These are phyloP conservation scores for Beauveria brongniartii DNA, from an alignment of 2,329 filamentous ascomycete species.

Conservation along the genomic window DNA sequence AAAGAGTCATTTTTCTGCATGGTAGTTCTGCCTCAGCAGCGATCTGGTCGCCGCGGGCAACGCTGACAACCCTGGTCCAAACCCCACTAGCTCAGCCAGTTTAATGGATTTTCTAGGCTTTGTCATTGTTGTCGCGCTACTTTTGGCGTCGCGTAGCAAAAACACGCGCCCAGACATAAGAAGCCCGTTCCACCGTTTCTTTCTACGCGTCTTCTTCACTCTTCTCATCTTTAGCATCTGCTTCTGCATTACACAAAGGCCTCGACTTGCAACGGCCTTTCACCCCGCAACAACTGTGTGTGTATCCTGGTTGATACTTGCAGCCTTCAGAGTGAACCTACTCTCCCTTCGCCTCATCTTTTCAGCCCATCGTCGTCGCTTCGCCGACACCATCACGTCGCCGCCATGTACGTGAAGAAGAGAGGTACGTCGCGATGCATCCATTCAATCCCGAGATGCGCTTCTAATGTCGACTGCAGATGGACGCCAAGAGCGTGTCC, in stretches of 20 bases:
- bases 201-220: constrained; percentile 16
- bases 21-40: not conserved
- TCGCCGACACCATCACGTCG: constrained; percentile 15
- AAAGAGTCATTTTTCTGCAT: not conserved
- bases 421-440: constrained; percentile 40
- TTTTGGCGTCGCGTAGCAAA: constrained; percentile 17
- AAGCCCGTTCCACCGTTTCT: constrained; percentile 23
- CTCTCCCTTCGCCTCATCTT: constrained; percentile 16
- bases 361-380: constrained; percentile 14
- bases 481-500: constrained; percentile 98
- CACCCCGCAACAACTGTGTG: constrained; percentile 16
- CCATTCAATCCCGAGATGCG: not conserved
- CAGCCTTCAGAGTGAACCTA: constrained; percentile 19
- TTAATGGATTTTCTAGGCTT: constrained; percentile 19
- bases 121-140: constrained; percentile 21
- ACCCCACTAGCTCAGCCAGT: constrained; percentile 1
- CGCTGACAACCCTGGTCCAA: not conserved
- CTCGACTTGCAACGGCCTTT: not conserved
- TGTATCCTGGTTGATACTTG: constrained; percentile 18
- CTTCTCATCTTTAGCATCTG: constrained; percentile 16
- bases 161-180: constrained; percentile 24
- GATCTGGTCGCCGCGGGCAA: not conserved
- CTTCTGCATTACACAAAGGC: constrained; percentile 7
- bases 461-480: constrained; percentile 48
- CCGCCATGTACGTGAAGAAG: constrained; percentile 56